Percentiles rank a stretch among this genome's conserved stretches.
These are phyloP conservation scores for Stephanodiscus minutulus DNA, from an alignment of 108 stramenopile species.

Conservation along the genomic window DNA sequence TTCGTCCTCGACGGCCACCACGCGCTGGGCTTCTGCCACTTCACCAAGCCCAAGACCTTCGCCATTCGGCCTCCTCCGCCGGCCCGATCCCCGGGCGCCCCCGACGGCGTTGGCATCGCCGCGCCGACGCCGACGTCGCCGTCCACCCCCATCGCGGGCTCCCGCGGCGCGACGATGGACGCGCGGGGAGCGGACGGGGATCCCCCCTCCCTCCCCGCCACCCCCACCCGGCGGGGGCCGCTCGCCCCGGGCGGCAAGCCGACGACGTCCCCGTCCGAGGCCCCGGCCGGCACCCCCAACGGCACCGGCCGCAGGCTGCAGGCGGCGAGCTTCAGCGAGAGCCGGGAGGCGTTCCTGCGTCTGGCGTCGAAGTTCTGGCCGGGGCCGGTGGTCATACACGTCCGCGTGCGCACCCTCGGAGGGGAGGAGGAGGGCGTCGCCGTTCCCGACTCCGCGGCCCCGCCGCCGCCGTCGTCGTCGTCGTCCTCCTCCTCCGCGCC, in stretches of 20 bases:
- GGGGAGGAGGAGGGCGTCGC: conserved; percentile 7
- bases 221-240: neutral
- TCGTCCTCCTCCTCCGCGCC: conserved; percentile 1
- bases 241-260: neutral
- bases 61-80: conserved; percentile 15
- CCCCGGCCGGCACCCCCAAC: neutral
- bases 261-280: neutral
- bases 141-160: neutral
- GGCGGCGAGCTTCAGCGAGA: conserved; percentile 37
- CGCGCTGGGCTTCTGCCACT: conserved; percentile 19
- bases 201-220: neutral
- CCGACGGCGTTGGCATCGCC: neutral
- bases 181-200: neutral
- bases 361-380: conserved; percentile 41
- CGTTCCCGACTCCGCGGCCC: neutral
- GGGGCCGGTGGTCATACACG: conserved; percentile 36
- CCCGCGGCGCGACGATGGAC: neutral
- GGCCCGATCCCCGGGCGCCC: neutral
- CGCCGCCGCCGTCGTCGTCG: conserved; percentile 8
- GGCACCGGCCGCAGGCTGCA: neutral
- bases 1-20: conserved; percentile 22
- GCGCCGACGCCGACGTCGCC: neutral
- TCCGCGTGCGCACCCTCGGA: conserved; percentile 17
- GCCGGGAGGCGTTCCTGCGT: conserved; percentile 32
- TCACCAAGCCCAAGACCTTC: conserved; percentile 20